Evolutionary conservation across 2,329 filamentous ascomycete genomes (phyloP).

Genomic region (Pseudogymnoascus sp.): DNA sequence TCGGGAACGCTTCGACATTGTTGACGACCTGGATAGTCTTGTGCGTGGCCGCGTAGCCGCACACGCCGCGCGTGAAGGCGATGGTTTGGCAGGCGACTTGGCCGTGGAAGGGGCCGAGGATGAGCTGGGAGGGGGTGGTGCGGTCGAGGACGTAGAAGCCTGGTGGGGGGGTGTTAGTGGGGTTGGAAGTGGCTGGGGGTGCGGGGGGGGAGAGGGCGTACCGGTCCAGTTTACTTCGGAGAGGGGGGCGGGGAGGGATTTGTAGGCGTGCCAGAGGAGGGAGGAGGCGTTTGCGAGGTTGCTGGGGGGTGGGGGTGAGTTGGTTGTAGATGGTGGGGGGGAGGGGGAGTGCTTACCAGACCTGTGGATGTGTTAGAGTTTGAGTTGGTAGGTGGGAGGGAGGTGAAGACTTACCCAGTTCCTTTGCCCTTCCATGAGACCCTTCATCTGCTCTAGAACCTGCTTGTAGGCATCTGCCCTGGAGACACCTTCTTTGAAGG

Average conservation of each 20-base stretch:
- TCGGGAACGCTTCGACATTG: constrained; percentile 67
- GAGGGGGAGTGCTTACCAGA: constrained; percentile 30
- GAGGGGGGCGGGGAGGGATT: constrained; percentile 60
- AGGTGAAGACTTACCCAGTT: constrained; percentile 58
- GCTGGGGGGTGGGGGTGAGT: constrained; percentile 33
- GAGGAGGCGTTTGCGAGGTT: constrained; percentile 71
- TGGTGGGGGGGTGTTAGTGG: constrained; percentile 23
- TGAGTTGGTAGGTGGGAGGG: background rate
- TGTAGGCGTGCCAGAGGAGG: constrained; percentile 71
- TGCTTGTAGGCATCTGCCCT: constrained; percentile 70
- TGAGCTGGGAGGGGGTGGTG: constrained; percentile 41
- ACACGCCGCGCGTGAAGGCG: constrained; percentile 64
- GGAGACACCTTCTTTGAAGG: constrained; percentile 56
- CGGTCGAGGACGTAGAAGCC: constrained; percentile 68
- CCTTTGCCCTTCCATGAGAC: constrained; percentile 62
- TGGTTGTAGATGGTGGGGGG: background rate
- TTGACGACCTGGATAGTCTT: constrained; percentile 55
- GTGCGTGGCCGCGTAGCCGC: constrained; percentile 58
- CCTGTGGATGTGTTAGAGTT: constrained; percentile 25
- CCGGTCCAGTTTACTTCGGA: constrained; percentile 69
- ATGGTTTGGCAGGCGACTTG: constrained; percentile 76
- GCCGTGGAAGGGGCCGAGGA: constrained; percentile 73
- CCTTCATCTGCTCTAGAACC: constrained; percentile 60
- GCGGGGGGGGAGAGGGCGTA: constrained; percentile 25
- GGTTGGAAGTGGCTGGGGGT: background rate